phyloP scores from a whole-genome alignment of 768 basidiomycete species.

The Leccinum boreale region DNA sequence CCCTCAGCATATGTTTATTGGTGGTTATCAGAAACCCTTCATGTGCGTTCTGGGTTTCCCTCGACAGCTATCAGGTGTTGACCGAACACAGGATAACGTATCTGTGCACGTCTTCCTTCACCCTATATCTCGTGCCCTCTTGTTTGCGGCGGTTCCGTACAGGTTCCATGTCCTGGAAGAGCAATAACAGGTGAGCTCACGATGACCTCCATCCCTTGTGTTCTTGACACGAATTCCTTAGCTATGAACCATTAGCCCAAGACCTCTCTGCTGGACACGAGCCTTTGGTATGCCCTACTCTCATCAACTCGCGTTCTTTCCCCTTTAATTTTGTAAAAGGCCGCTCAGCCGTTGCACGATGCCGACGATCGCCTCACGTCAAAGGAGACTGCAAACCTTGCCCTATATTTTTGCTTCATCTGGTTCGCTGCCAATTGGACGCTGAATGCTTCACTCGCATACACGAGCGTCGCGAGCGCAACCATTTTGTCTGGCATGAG shows the following conservation, averaged over 20 bases:
- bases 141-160: constrained; percentile 33
- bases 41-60: constrained; percentile 45
- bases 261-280: constrained; percentile 10
- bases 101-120: constrained; percentile 87
- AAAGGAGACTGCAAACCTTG: constrained; percentile 73
- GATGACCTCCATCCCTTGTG: neutral
- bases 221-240: constrained; percentile 7
- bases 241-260: constrained; percentile 26
- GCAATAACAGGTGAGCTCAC: constrained; percentile 9
- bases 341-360: constrained; percentile 6
- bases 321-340: constrained; percentile 8
- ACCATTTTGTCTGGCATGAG: constrained; percentile 89
- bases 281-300: constrained; percentile 16
- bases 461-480: constrained; percentile 92
- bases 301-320: neutral
- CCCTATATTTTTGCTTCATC: constrained; percentile 76
- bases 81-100: constrained; percentile 70
- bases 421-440: constrained; percentile 97
- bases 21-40: constrained; percentile 87
- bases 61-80: neutral
- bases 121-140: constrained; percentile 73
- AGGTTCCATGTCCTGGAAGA: neutral
- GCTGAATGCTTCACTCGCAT: constrained; percentile 77
- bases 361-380: constrained; percentile 46
- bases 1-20: constrained; percentile 46